Base-by-base conservation (phyloP, 345 rosid species). In the Eucalyptus decipiens region DNA sequence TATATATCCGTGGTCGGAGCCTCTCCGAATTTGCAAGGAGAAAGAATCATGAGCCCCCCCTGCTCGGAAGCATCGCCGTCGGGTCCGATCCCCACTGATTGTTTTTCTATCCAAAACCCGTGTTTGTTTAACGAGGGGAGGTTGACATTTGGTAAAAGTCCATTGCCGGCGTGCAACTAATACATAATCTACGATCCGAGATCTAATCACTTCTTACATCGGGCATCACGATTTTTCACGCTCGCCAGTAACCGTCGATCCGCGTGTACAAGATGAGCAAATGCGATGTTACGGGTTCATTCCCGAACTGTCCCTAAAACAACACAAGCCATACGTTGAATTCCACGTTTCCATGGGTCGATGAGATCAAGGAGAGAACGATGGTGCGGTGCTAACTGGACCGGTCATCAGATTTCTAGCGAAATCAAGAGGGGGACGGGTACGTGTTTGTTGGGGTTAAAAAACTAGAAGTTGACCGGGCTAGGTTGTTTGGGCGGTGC, bases 171-270 rank as follows among this genome's bases (percentile, higher is more conserved):
- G 16, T 5, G 45, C 58, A 76, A 76, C 24, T 18, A 34, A 34
- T 69, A 34, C 34, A 34, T 69, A 18, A 69, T 5, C 21, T 69
- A 37, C 5, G 5, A 43, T 11, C 28, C 28, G 45, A 21, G 45
- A 37, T 37, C 47, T 11, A 40, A 1, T 26, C 26, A 37, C 14
- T 40, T 76, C 80, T 76, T 23, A 37, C 21, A 5, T 34, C 81
- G 4, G 0, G 3, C 0, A 4, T 76, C 83, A 6, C 45, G 28
- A 76, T 11, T 76, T 19, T 11, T 21, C 47, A 2, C 1, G 6
- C 45, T 37, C 13, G 83, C 26, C 28, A 3, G 2, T 19, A 19
- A 72, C 45, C 2, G 42, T 72, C 8, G 83, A 37, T 72, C 45
- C 7, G 15, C 4, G 15, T 12, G 45, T 7, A 19, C 5, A 0